Evolutionary conservation across 768 basidiomycete genomes (phyloP).

Genomic region (Leccinum disarticulatum): DNA sequence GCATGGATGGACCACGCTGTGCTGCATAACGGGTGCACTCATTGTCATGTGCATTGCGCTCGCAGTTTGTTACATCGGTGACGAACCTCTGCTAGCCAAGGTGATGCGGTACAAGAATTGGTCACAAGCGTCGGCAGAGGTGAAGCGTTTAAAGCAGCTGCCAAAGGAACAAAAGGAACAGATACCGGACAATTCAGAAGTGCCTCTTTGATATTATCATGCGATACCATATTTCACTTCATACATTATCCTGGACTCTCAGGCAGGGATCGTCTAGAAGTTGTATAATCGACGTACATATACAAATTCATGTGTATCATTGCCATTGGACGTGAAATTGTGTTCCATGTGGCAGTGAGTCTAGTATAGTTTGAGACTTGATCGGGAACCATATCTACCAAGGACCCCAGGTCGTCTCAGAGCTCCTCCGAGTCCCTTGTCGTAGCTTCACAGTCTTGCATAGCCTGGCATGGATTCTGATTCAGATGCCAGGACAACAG

Average conservation of each 20-base stretch:
- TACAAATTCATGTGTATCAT: conserved; percentile 8
- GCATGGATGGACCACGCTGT: conserved; percentile 62
- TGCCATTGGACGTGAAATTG: not conserved
- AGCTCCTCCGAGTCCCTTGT: not conserved
- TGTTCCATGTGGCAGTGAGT: not conserved
- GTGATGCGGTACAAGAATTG: conserved; percentile 22
- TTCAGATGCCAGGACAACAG: conserved; percentile 9
- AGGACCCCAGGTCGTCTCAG: not conserved
- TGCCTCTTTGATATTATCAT: conserved; percentile 5
- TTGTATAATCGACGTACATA: conserved; percentile 18
- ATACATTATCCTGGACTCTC: conserved; percentile 11
- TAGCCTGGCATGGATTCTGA: conserved; percentile 23
- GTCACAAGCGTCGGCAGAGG: conserved; percentile 11
- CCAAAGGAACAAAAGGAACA: conserved; percentile 7
- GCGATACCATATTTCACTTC: conserved; percentile 1
- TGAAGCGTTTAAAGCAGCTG: conserved; percentile 6
- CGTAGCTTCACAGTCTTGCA: conserved; percentile 1
- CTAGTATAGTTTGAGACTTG: not conserved
- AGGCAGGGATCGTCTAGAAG: conserved; percentile 4
- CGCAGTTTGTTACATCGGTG: conserved; percentile 50
- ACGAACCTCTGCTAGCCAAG: conserved; percentile 38
- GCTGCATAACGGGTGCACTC: conserved; percentile 46
- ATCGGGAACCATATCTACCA: not conserved
- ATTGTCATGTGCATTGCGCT: conserved; percentile 40
- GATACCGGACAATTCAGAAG: not conserved